Evolutionary conservation across 2,329 filamentous ascomycete species (phyloP).

Genomic region (Fusarium chlamydosporum): DNA sequence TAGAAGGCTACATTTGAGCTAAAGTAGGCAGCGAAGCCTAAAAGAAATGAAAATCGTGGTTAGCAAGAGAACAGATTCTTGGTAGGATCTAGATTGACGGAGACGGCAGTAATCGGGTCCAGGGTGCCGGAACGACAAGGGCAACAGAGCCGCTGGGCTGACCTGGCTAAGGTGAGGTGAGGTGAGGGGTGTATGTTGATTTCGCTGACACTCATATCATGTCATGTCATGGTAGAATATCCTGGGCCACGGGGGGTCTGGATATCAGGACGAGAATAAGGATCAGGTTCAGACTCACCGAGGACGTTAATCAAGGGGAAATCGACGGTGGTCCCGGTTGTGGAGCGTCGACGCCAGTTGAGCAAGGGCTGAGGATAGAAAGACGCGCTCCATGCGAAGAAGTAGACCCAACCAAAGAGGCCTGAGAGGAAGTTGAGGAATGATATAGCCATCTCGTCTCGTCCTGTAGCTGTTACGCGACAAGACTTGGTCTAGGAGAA

Average conservation of each 20-base stretch:
- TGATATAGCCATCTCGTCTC: constrained; percentile 43
- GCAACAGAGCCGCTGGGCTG: constrained; percentile 23
- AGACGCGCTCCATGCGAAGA: constrained; percentile 83
- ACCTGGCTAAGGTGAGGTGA: constrained; percentile 3
- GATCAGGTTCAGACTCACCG: constrained; percentile 57
- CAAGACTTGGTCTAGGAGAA: constrained; percentile 3
- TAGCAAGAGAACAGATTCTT: constrained; percentile 24
- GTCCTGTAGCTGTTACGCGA: constrained; percentile 3
- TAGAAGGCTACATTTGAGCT: constrained; percentile 82
- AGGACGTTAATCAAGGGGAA: constrained; percentile 83
- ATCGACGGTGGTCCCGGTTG: constrained; percentile 87
- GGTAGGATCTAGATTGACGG: constrained; percentile 14
- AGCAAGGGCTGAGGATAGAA: constrained; percentile 93
- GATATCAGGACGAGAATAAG: constrained; percentile 1
- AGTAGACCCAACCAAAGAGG: constrained; percentile 82
- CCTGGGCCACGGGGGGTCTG: constrained; percentile 12
- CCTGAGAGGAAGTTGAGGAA: constrained; percentile 67
- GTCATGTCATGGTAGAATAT: background rate
- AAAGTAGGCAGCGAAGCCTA: constrained; percentile 81
- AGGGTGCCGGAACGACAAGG: constrained; percentile 17
- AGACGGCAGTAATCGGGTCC: constrained; percentile 33
- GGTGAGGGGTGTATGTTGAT: constrained; percentile 22
- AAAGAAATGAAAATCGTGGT: constrained; percentile 23
- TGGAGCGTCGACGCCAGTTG: constrained; percentile 83
- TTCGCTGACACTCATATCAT: constrained; percentile 36